phyloP scores from a whole-genome alignment of 106 monocot species.

The Allium sativum region DNA sequence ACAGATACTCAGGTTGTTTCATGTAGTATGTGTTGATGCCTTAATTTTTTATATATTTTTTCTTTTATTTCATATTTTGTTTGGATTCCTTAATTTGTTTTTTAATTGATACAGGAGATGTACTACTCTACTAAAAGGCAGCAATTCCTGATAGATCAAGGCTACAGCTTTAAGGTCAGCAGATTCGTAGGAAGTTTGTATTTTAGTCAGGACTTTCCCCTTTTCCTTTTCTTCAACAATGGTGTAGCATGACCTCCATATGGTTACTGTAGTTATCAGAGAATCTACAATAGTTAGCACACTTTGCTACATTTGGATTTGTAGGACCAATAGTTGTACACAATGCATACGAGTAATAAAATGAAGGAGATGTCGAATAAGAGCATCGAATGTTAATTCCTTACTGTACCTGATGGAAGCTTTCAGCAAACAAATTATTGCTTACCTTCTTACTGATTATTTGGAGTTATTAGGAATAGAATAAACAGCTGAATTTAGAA shows the following conservation, averaged over 20 bases:
- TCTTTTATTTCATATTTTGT: neutral
- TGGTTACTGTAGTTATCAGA: neutral
- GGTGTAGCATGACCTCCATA: neutral
- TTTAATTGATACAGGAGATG: constrained; percentile 62
- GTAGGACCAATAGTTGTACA: too few species aligned
- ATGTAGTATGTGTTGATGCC: neutral
- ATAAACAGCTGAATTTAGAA: too few species aligned
- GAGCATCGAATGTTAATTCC: too few species aligned
- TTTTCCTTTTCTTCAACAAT: neutral
- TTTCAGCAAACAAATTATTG: too few species aligned
- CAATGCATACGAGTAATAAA: too few species aligned
- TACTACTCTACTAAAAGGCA: constrained; percentile 99
- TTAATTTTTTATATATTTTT: neutral
- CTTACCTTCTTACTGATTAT: too few species aligned
- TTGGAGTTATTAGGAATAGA: too few species aligned
- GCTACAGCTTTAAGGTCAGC: constrained; percentile 91
- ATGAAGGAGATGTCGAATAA: too few species aligned
- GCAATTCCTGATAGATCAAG: constrained; percentile 97
- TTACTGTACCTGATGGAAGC: too few species aligned
- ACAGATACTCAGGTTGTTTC: constrained; percentile 84
- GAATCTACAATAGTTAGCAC: neutral
- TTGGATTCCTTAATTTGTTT: neutral
- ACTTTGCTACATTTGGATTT: neutral
- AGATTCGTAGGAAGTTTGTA: too few species aligned
- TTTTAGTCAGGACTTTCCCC: neutral